These are phyloP conservation scores for Laetiporus sulphureus DNA, from an alignment of 1,284 basidiomycete genomes.

Conservation along the genomic window DNA sequence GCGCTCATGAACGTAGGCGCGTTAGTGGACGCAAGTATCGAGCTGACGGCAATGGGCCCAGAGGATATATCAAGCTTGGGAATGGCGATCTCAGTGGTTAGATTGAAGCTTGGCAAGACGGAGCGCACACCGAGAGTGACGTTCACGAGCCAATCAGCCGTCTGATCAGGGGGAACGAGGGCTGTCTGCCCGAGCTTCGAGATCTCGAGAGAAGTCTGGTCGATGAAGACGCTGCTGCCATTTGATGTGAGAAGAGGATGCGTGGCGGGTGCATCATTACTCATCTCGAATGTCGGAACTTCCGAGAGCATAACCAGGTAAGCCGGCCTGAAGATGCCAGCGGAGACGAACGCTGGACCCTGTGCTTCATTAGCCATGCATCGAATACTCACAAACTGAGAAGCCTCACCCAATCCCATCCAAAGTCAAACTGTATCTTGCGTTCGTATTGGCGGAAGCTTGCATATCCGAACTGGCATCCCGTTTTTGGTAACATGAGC, in stretches of 20 bases:
- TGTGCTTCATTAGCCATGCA: slow-evolving; percentile 15
- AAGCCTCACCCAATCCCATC: slow-evolving; percentile 48
- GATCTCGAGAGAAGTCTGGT: slow-evolving; percentile 48
- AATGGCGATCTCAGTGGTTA: slow-evolving; percentile 36
- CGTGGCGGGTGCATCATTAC: slow-evolving; percentile 12
- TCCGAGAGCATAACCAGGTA: slow-evolving; percentile 38
- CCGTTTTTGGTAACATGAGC: too few relatives aligned
- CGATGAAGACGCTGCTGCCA: slow-evolving; percentile 35
- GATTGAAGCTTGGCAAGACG: slow-evolving; percentile 25
- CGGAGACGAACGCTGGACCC: slow-evolving; percentile 53
- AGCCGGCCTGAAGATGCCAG: slow-evolving; percentile 48
- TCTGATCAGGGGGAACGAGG: slow-evolving; percentile 32
- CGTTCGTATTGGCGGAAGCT: slow-evolving; percentile 42
- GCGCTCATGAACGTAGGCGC: slow-evolving; percentile 34
- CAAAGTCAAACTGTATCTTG: slow-evolving; percentile 50
- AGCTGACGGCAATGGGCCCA: slow-evolving; percentile 18
- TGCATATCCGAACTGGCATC: slow-evolving; percentile 45
- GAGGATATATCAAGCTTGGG: slow-evolving; percentile 39
- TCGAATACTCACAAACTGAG: neutral
- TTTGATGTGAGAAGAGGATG: slow-evolving; percentile 20
- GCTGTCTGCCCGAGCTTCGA: slow-evolving; percentile 44
- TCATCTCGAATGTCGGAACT: slow-evolving; percentile 10
- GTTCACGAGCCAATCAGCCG: slow-evolving; percentile 51
- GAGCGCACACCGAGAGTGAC: slow-evolving; percentile 45
- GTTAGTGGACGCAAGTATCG: slow-evolving; percentile 27